Percentiles rank a stretch among this genome's conserved stretches.
Conservation (phyloP, 2,329 filamentous ascomycete genomes). For the Calonectria fujianensis region DNA sequence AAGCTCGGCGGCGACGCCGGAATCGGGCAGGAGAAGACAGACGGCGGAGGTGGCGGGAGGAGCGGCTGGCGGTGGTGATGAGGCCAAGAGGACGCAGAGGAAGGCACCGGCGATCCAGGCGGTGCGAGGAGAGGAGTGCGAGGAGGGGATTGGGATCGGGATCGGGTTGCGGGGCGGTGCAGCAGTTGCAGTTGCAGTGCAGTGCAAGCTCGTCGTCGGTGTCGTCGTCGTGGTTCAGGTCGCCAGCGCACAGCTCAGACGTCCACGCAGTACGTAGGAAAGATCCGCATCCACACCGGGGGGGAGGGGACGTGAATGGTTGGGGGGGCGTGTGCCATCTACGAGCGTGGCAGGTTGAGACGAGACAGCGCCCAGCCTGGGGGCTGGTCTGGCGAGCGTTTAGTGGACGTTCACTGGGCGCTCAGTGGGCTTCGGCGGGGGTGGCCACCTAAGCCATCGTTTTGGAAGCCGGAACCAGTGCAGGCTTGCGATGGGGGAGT, state of each 20-base stretch:
- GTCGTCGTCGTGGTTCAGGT: slow-evolving; percentile 48
- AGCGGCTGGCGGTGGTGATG: slow-evolving; percentile 37
- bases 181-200: slow-evolving; percentile 25
- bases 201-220: slow-evolving; percentile 37
- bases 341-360: slow-evolving; percentile 51
- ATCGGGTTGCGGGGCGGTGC: slow-evolving; percentile 31
- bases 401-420: slow-evolving; percentile 23
- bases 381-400: slow-evolving; percentile 29
- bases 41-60: slow-evolving; percentile 38
- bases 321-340: slow-evolving; percentile 50
- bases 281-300: slow-evolving; percentile 53
- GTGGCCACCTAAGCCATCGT: slow-evolving; percentile 16
- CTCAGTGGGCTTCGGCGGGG: slow-evolving; percentile 33
- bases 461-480: slow-evolving; percentile 26
- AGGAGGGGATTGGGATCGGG: slow-evolving; percentile 33
- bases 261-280: slow-evolving; percentile 46
- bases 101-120: slow-evolving; percentile 46
- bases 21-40: slow-evolving; percentile 29
- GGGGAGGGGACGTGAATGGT: slow-evolving; percentile 52
- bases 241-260: slow-evolving; percentile 49
- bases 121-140: slow-evolving; percentile 35
- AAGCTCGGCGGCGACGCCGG: slow-evolving; percentile 40
- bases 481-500: slow-evolving; percentile 34
- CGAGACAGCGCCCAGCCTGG: slow-evolving; percentile 45
- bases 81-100: slow-evolving; percentile 39